Percentiles rank a stretch among this genome's conserved stretches.
These are phyloP conservation scores for Talaromyces marneffei DNA, from an alignment of 2,329 filamentous ascomycete genomes.

Conservation along the genomic window DNA sequence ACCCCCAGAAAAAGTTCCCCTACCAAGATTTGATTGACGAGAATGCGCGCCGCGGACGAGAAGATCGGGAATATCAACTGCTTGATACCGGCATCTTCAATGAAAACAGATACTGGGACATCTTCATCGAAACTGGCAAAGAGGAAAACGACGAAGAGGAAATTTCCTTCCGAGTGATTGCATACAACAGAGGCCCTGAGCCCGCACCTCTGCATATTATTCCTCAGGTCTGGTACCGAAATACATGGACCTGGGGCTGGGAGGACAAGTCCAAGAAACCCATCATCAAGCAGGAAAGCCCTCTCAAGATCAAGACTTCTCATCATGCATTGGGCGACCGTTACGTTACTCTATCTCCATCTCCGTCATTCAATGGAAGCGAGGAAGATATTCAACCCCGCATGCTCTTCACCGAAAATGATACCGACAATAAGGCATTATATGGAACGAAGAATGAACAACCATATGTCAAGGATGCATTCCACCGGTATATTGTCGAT, in stretches of 20 bases:
- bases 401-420: conserved; percentile 90
- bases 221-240: conserved; percentile 93
- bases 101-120: conserved; percentile 91
- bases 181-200: conserved; percentile 90
- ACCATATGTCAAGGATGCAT: conserved; percentile 89
- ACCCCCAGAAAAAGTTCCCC: conserved; percentile 84
- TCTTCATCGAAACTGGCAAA: conserved; percentile 93
- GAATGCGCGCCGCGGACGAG: conserved; percentile 68
- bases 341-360: conserved; percentile 80
- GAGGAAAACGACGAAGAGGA: conserved; percentile 88
- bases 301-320: conserved; percentile 66
- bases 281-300: conserved; percentile 60
- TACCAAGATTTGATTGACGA: conserved; percentile 83
- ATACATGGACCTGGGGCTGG: conserved; percentile 93
- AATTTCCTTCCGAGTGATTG: conserved; percentile 86
- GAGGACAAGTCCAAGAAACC: conserved; percentile 73
- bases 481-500: conserved; percentile 81
- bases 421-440: conserved; percentile 75
- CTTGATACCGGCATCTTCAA: conserved; percentile 84
- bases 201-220: conserved; percentile 87
- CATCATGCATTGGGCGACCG: conserved; percentile 77
- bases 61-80: conserved; percentile 85
- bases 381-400: conserved; percentile 79
- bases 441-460: conserved; percentile 74
- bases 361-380: conserved; percentile 72